A percentile compares a stretch with the other conserved stretches of the same genome.
phyloP scores from a whole-genome alignment of 768 basidiomycete genomes.

The Cantharellus cinnabarinus region DNA sequence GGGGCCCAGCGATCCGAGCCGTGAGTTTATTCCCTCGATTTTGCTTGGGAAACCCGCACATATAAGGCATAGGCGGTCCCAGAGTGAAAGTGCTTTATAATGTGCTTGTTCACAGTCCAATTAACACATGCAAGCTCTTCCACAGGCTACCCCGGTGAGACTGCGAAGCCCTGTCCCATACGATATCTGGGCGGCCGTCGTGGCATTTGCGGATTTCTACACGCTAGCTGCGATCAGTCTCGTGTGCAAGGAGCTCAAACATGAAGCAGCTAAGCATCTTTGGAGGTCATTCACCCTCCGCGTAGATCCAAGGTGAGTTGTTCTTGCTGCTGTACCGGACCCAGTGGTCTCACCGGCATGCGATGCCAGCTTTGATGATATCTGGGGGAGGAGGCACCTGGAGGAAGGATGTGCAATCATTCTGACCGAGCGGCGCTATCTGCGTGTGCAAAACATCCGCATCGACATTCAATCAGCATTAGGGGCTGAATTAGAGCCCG shows the following conservation, averaged over 20 bases:
- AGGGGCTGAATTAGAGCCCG: background rate
- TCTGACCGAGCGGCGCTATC: background rate
- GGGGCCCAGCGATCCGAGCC: no score
- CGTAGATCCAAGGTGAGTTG: background rate
- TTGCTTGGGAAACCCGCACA: no score
- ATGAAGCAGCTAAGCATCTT: background rate
- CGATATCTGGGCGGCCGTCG: background rate
- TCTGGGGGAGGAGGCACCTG: background rate
- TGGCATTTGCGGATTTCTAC: background rate
- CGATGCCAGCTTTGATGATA: background rate
- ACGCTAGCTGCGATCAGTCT: background rate
- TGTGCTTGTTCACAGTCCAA: no score
- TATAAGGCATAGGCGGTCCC: no score
- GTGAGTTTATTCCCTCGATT: no score
- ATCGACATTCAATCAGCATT: background rate
- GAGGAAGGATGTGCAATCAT: background rate
- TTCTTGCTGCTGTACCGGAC: no score
- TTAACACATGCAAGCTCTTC: background rate
- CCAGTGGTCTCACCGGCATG: no score
- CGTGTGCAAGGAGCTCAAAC: background rate
- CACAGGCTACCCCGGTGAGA: background rate
- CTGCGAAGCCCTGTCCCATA: background rate
- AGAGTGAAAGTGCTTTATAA: no score
- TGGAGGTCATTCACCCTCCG: background rate
- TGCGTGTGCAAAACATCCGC: background rate